Percentiles rank a stretch among this genome's conserved stretches.
Conservation (phyloP, 2,329 filamentous ascomycete genomes). For the Fusarium hostae region DNA sequence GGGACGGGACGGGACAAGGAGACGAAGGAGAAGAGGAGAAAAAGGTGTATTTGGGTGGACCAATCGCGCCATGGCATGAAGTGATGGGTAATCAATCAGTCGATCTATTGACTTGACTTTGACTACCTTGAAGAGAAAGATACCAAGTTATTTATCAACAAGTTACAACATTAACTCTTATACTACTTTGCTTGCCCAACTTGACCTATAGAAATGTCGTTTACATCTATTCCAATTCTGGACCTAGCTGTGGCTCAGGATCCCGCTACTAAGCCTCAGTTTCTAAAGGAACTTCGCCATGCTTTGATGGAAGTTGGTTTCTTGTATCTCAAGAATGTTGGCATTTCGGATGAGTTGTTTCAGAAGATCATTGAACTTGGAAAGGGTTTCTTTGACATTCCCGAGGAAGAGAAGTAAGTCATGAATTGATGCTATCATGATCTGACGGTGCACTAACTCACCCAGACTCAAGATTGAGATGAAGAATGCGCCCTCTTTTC, state of each 20-base stretch:
- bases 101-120: constrained; percentile 3
- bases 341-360: constrained; percentile 74
- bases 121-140: constrained; percentile 23
- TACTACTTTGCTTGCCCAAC: neutral
- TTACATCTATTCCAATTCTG: constrained; percentile 80
- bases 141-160: constrained; percentile 38
- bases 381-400: constrained; percentile 80
- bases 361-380: constrained; percentile 74
- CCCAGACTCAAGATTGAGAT: constrained; percentile 73
- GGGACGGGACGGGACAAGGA: constrained; percentile 25
- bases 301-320: constrained; percentile 90
- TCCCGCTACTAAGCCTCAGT: constrained; percentile 74
- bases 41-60: constrained; percentile 39
- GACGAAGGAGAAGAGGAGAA: constrained; percentile 22
- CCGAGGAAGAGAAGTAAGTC: constrained; percentile 76
- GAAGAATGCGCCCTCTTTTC: constrained; percentile 78
- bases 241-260: constrained; percentile 75
- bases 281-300: constrained; percentile 76
- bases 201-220: constrained; percentile 63
- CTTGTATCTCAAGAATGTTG: constrained; percentile 84
- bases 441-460: neutral
- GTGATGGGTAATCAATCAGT: constrained; percentile 30
- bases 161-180: constrained; percentile 1
- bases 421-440: constrained; percentile 5
- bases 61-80: constrained; percentile 51